Evolutionary conservation across 2,329 filamentous ascomycete genomes (phyloP).

Genomic region (Aspergillus fijiensis): DNA sequence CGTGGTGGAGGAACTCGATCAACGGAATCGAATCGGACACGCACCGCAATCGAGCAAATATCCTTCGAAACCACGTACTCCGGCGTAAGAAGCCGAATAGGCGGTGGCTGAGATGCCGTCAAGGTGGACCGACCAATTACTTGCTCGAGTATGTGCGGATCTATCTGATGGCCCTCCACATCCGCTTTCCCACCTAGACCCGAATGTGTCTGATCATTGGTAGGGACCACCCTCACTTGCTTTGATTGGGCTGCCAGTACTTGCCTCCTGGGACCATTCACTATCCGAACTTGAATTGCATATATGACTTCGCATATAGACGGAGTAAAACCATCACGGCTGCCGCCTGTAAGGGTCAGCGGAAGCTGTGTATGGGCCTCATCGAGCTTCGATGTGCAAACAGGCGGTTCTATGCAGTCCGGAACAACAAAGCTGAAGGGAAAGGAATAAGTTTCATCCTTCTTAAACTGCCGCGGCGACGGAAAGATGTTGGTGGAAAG

Average conservation of each 20-base stretch:
- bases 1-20: background rate
- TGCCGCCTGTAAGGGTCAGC: background rate
- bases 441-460: background rate
- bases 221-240: background rate
- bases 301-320: background rate
- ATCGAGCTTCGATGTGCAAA: background rate
- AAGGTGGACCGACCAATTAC: background rate
- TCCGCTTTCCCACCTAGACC: too few species aligned
- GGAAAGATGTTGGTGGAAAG: background rate
- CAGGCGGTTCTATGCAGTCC: background rate
- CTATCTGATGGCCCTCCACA: too few species aligned
- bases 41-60: background rate
- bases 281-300: background rate
- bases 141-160: background rate
- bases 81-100: background rate
- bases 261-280: background rate
- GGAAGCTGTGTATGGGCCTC: background rate
- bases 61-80: background rate
- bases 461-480: background rate
- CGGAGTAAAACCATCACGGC: background rate
- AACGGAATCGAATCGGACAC: background rate
- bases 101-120: background rate
- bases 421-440: background rate
- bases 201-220: background rate
- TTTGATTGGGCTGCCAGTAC: background rate